phyloP scores from a whole-genome alignment of 2,329 filamentous ascomycete species.

The Xylaria digitata region DNA sequence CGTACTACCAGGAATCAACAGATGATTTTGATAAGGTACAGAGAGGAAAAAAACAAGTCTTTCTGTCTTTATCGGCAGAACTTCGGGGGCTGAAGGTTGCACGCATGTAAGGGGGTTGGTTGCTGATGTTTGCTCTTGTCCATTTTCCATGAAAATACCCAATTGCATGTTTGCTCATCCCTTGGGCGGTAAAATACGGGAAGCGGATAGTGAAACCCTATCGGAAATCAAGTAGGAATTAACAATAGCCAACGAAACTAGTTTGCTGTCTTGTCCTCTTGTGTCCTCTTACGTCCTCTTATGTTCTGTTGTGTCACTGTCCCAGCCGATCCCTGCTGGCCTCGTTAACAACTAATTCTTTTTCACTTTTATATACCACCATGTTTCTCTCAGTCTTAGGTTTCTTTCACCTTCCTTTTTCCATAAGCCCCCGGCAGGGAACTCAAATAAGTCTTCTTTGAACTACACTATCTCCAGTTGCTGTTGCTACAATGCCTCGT shows the following conservation, averaged over 20 bases:
- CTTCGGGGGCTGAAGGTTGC: neutral
- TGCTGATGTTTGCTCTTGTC: neutral
- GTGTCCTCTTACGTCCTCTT: no score
- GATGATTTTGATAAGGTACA: neutral
- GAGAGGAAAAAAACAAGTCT: neutral
- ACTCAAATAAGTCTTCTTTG: no score
- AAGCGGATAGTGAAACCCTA: neutral
- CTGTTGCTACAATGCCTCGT: neutral
- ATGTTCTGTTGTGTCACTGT: neutral
- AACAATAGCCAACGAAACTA: no score
- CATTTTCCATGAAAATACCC: neutral
- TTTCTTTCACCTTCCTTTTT: neutral
- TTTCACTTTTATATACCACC: neutral
- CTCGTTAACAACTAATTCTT: neutral
- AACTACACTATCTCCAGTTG: neutral
- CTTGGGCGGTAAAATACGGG: neutral
- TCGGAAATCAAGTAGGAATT: no score
- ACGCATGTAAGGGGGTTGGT: neutral
- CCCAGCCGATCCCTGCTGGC: neutral
- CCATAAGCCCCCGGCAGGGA: neutral
- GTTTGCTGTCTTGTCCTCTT: no score
- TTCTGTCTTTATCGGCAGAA: neutral
- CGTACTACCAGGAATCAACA: neutral
- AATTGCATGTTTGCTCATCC: neutral
- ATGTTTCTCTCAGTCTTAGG: neutral